These are phyloP conservation scores for Pinus tabuliformis DNA, from an alignment of 75 land plant genomes.

Conservation along the genomic window DNA sequence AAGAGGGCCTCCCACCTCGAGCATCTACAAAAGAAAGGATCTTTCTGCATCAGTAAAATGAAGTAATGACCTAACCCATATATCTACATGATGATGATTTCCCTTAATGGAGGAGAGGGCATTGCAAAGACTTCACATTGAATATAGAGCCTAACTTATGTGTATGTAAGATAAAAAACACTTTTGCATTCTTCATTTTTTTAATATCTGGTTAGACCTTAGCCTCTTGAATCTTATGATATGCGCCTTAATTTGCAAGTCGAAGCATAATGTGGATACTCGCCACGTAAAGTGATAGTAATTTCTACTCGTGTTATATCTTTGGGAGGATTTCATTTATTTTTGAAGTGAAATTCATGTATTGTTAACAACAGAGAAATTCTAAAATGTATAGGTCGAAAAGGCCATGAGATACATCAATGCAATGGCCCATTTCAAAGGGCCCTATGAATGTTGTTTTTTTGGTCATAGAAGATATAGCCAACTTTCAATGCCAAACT, in stretches of 20 bases:
- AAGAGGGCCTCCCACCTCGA: neutral
- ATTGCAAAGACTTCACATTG: neutral
- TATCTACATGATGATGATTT: neutral
- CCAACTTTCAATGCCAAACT: too few relatives aligned
- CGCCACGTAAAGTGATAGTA: neutral
- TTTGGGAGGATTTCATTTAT: too few relatives aligned
- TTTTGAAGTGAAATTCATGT: too few relatives aligned
- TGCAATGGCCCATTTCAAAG: too few relatives aligned
- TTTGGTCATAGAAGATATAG: too few relatives aligned
- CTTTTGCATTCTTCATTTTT: neutral
- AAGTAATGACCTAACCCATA: neutral
- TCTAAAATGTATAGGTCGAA: too few relatives aligned
- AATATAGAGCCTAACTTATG: neutral
- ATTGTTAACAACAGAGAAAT: too few relatives aligned
- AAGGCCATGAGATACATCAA: too few relatives aligned
- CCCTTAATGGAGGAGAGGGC: too few relatives aligned
- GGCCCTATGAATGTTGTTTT: too few relatives aligned
- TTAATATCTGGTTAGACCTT: neutral
- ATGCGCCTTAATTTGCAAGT: neutral
- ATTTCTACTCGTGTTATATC: too few relatives aligned
- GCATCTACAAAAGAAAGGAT: neutral
- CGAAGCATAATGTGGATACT: neutral
- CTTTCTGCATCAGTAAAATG: neutral
- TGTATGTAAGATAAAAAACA: neutral
- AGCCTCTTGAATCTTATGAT: neutral